phyloP scores from a whole-genome alignment of 2,329 filamentous ascomycete genomes.

The Dactylellina drechsleri region DNA sequence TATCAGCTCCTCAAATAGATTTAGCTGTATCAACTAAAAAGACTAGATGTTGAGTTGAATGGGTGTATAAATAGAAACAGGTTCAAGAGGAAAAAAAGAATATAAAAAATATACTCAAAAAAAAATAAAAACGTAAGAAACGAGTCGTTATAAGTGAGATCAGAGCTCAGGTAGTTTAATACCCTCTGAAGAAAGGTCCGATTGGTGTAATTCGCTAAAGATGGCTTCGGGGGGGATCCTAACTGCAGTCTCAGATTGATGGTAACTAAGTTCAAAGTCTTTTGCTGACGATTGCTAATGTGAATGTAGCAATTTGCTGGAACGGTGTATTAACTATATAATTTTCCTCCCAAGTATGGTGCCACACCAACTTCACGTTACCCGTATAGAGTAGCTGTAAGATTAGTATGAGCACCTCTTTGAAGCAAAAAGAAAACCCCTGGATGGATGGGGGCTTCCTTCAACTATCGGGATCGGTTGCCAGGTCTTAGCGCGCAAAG shows the following conservation, averaged over 20 bases:
- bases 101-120: slow-evolving; percentile 15
- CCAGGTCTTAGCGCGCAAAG: slow-evolving; percentile 32
- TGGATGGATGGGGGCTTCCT: slow-evolving; percentile 50
- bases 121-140: slow-evolving; percentile 33
- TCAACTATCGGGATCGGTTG: slow-evolving; percentile 29
- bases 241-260: slow-evolving; percentile 53
- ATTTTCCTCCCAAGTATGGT: slow-evolving; percentile 47
- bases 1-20: slow-evolving; percentile 53
- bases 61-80: slow-evolving; percentile 53
- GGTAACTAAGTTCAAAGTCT: slow-evolving; percentile 40
- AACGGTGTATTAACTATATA: slow-evolving; percentile 53
- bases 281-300: slow-evolving; percentile 51
- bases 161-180: slow-evolving; percentile 51
- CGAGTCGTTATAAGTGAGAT: slow-evolving; percentile 38
- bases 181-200: slow-evolving; percentile 47
- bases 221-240: slow-evolving; percentile 46
- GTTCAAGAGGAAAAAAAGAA: slow-evolving; percentile 18
- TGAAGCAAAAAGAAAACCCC: slow-evolving; percentile 33
- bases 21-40: slow-evolving; percentile 54
- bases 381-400: slow-evolving; percentile 49
- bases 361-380: slow-evolving; percentile 37
- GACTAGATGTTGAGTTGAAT: slow-evolving; percentile 25
- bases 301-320: slow-evolving; percentile 23
- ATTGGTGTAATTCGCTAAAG: slow-evolving; percentile 50
- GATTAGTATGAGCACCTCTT: slow-evolving; percentile 42